These are phyloP conservation scores for Stephanodiscus minutulus DNA, from an alignment of 108 stramenopile species.

Conservation along the genomic window DNA sequence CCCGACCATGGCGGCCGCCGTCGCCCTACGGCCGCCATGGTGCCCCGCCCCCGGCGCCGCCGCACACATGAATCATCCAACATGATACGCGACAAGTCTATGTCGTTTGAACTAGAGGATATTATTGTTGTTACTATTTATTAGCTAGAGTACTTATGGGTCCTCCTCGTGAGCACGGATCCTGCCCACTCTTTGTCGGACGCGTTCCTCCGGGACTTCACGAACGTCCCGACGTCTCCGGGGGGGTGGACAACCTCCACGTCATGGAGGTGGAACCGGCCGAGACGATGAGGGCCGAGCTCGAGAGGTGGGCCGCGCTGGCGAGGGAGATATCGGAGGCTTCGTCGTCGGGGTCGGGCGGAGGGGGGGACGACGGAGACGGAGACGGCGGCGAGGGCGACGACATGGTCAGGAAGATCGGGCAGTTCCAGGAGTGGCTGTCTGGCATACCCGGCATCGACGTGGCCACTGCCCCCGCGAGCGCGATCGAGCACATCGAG, in stretches of 20 bases:
- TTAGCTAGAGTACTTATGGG: too few relatives aligned
- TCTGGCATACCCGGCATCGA: constrained; percentile 72
- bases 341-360: not conserved
- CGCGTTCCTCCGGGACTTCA: constrained; percentile 62
- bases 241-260: constrained; percentile 53
- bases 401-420: constrained; percentile 42
- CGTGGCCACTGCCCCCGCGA: constrained; percentile 64
- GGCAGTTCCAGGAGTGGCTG: constrained; percentile 53
- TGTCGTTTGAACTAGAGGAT: too few relatives aligned
- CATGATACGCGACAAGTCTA: too few relatives aligned
- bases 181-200: constrained; percentile 95
- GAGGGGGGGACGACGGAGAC: not conserved
- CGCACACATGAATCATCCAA: too few relatives aligned
- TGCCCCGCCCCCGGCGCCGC: not conserved
- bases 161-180: constrained; percentile 89
- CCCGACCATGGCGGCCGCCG: not conserved
- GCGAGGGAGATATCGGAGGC: constrained; percentile 27
- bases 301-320: constrained; percentile 41
- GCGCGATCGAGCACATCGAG: constrained; percentile 51
- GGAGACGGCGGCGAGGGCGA: constrained; percentile 12
- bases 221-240: constrained; percentile 29
- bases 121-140: too few relatives aligned
- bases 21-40: constrained; percentile 1
- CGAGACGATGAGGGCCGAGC: constrained; percentile 31
- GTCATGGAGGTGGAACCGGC: constrained; percentile 84